Conservation (phyloP, 345 rosid genomes). For the Hibiscus trionum region DNA sequence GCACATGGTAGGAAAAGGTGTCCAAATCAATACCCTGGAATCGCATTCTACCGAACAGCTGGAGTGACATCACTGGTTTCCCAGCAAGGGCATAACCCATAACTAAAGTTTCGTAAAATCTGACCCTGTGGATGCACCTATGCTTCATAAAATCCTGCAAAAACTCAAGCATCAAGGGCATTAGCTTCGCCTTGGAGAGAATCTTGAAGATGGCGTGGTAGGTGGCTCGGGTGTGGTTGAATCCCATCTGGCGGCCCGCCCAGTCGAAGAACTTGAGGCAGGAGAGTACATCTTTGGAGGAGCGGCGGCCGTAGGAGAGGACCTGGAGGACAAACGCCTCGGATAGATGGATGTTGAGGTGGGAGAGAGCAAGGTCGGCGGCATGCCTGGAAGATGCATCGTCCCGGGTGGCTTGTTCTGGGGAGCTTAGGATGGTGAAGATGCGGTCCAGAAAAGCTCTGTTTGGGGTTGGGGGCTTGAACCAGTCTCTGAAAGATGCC, state of each 20-base stretch:
- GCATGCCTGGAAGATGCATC: constrained; percentile 18
- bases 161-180: constrained; percentile 38
- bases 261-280: constrained; percentile 90
- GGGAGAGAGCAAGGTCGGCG: constrained; percentile 31
- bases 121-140: constrained; percentile 15
- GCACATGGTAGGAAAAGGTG: constrained; percentile 45
- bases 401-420: constrained; percentile 4
- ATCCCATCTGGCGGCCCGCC: constrained; percentile 70
- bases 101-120: constrained; percentile 52
- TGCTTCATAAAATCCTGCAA: constrained; percentile 22
- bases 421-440: constrained; percentile 30
- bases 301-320: constrained; percentile 35
- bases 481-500: constrained; percentile 52
- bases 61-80: constrained; percentile 56
- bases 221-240: constrained; percentile 53
- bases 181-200: constrained; percentile 40
- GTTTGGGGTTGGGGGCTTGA: constrained; percentile 24
- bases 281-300: constrained; percentile 34
- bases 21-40: constrained; percentile 74
- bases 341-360: constrained; percentile 40
- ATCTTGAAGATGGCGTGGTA: constrained; percentile 66
- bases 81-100: constrained; percentile 76
- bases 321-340: constrained; percentile 57
- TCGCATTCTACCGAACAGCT: constrained; percentile 66
- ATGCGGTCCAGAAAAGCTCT: constrained; percentile 29